Evolutionary conservation across 805 yeast genomes (phyloP).

Genomic region (Suhomyces faveliae): DNA sequence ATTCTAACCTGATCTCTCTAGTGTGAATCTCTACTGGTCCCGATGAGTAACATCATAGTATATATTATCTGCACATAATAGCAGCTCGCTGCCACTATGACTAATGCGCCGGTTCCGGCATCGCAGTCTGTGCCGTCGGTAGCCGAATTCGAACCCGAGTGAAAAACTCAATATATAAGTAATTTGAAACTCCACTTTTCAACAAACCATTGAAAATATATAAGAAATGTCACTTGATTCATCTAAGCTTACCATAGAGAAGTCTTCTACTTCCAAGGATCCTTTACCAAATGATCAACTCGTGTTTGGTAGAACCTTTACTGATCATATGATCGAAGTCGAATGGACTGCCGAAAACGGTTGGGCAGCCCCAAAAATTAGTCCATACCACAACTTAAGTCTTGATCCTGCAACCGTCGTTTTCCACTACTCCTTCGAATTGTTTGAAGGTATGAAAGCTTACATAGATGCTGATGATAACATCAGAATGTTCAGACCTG

Average conservation of each 20-base stretch:
- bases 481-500: conserved; percentile 26
- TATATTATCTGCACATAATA: neutral
- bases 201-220: neutral
- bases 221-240: conserved; percentile 20
- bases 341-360: conserved; percentile 28
- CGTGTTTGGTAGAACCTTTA: conserved; percentile 27
- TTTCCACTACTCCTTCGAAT: conserved; percentile 30
- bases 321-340: conserved; percentile 30
- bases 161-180: neutral
- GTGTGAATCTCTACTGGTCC: neutral
- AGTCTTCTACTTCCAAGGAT: conserved; percentile 21
- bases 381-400: conserved; percentile 26
- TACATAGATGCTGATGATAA: conserved; percentile 23
- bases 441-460: conserved; percentile 32
- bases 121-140: neutral
- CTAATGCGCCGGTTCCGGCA: conserved; percentile 1
- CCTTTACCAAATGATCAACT: conserved; percentile 24
- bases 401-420: conserved; percentile 27
- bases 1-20: neutral
- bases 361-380: conserved; percentile 27
- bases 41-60: neutral
- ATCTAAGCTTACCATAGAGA: conserved; percentile 19
- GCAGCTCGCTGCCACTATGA: neutral
- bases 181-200: neutral
- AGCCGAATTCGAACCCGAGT: neutral